These are phyloP conservation scores for Lenzites betulinus DNA, from an alignment of 768 basidiomycete genomes.

Conservation along the genomic window DNA sequence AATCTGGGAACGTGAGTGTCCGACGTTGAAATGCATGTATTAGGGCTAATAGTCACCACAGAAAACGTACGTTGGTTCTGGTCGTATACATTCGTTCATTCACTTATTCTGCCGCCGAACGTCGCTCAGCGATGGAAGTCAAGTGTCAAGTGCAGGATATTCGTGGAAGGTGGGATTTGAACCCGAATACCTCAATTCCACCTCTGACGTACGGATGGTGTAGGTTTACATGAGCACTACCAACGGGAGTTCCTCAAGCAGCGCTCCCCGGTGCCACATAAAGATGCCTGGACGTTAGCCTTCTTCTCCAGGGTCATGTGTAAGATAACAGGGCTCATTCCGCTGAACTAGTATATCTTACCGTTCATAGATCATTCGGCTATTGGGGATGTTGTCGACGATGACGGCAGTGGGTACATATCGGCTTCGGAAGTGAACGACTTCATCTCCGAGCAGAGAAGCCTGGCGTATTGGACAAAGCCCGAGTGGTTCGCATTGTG, in stretches of 20 bases:
- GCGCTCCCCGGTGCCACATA: background rate
- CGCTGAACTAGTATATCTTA: background rate
- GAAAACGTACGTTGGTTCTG: slow-evolving; percentile 2
- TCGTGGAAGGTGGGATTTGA: slow-evolving; percentile 6
- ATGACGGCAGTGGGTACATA: slow-evolving; percentile 16
- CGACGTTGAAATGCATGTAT: background rate
- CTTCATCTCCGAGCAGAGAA: slow-evolving; percentile 2
- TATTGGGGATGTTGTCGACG: slow-evolving; percentile 13
- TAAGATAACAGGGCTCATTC: background rate
- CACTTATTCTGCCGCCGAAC: background rate
- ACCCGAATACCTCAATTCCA: background rate
- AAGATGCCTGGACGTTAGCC: slow-evolving; percentile 13
- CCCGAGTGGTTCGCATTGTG: slow-evolving; percentile 19
- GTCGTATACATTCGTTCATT: background rate
- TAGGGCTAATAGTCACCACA: background rate
- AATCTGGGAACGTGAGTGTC: slow-evolving; percentile 12
- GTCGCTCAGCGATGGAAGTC: slow-evolving; percentile 8
- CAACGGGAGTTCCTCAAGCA: background rate
- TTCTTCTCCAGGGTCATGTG: slow-evolving; percentile 16
- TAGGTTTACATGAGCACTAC: slow-evolving; percentile 4
- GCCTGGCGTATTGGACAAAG: slow-evolving; percentile 1
- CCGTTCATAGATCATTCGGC: slow-evolving; percentile 12
- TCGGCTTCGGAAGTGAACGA: slow-evolving; percentile 14
- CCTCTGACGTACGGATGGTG: too few species aligned
- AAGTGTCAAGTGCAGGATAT: slow-evolving; percentile 6